Percentiles rank a stretch among this genome's conserved stretches.
Evolutionary conservation across 192 early-diverging fungal genomes (phyloP).

Genomic region (Coemansia sp.): DNA sequence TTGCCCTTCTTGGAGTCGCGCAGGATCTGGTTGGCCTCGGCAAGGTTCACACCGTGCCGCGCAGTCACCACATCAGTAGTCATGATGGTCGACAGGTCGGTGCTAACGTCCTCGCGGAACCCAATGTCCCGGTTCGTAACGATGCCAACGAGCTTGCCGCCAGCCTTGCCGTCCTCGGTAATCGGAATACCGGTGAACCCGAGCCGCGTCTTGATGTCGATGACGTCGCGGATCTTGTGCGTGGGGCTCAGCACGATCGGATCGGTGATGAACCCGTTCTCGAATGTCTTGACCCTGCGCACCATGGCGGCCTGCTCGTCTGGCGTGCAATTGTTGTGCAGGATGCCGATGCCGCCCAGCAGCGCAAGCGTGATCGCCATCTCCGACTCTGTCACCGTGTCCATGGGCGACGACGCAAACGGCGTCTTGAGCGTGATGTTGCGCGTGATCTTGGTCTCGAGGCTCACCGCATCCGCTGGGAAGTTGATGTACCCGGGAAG

Average conservation of each 20-base stretch:
- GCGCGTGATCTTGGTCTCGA: constrained; percentile 87
- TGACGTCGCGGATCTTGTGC: constrained; percentile 83
- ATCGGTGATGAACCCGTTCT: constrained; percentile 98
- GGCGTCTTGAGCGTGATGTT: constrained; percentile 91
- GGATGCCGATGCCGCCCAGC: constrained; percentile 92
- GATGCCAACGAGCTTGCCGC: constrained; percentile 90
- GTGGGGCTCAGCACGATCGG: constrained; percentile 82
- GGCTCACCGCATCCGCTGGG: constrained; percentile 71
- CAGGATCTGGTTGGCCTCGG: constrained; percentile 88
- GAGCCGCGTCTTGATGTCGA: constrained; percentile 78
- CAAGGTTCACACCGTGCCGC: constrained; percentile 81
- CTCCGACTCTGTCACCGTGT: constrained; percentile 97
- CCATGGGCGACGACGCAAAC: constrained; percentile 95
- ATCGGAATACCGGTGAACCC: constrained; percentile 98
- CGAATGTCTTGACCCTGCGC: constrained; percentile 94
- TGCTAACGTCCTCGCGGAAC: constrained; percentile 72
- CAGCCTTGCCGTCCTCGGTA: constrained; percentile 85
- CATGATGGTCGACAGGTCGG: constrained; percentile 80
- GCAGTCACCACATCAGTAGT: constrained; percentile 86
- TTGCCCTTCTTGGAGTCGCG: constrained; percentile 93
- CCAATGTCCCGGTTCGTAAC: constrained; percentile 97
- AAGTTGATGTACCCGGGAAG: constrained; percentile 97
- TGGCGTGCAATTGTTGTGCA: constrained; percentile 96
- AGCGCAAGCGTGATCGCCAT: constrained; percentile 99
- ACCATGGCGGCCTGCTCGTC: constrained; percentile 99